phyloP scores from a whole-genome alignment of 73 alveolate genomes.

The Halteria grandinella region DNA sequence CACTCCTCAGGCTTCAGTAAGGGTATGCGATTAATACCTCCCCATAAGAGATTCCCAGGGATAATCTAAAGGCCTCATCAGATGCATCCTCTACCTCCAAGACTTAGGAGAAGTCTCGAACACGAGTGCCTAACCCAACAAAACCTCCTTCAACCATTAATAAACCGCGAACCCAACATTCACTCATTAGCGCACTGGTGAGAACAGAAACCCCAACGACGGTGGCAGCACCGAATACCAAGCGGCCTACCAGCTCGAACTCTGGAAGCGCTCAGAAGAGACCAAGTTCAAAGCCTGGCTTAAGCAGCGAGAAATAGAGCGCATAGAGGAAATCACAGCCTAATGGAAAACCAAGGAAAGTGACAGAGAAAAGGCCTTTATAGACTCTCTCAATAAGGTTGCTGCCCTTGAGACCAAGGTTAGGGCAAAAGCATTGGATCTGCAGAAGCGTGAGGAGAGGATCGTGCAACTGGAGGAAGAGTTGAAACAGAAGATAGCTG shows the following conservation, averaged over 20 bases:
- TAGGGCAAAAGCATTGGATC: conserved; percentile 82
- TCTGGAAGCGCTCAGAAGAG: conserved; percentile 95
- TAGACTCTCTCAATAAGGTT: conserved; percentile 66
- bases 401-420: conserved; percentile 77
- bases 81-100: conserved; percentile 48
- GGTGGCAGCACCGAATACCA: conserved; percentile 65
- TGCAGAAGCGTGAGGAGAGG: conserved; percentile 88
- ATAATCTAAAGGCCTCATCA: conserved; percentile 11
- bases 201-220: conserved; percentile 48
- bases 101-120: conserved; percentile 43
- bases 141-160: background rate
- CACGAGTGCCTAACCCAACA: background rate
- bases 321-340: conserved; percentile 78
- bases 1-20: conserved; percentile 24
- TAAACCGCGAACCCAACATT: background rate
- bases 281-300: conserved; percentile 89
- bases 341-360: conserved; percentile 87
- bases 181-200: background rate
- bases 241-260: conserved; percentile 85
- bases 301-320: conserved; percentile 87
- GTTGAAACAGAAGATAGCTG: conserved; percentile 83
- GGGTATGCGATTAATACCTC: conserved; percentile 37
- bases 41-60: conserved; percentile 27
- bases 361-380: conserved; percentile 80
- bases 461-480: conserved; percentile 87